Conservation (phyloP, 345 rosid genomes). For the Hibiscus trionum region DNA sequence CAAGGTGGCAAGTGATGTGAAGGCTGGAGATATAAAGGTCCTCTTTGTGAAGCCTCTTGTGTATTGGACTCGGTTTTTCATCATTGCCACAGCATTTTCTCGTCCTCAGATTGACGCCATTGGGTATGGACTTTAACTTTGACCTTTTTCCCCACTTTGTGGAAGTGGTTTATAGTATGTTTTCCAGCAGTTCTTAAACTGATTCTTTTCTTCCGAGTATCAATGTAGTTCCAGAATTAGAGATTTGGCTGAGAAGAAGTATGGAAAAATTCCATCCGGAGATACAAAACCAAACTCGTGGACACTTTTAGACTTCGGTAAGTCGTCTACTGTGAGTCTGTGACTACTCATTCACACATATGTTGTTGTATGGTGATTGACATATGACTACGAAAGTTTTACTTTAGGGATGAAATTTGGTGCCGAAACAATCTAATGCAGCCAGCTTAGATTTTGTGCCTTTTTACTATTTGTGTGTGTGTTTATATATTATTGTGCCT, state of each 20-base stretch:
- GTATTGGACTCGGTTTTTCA: conserved; percentile 92
- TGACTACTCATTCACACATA: background rate
- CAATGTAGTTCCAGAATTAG: conserved; percentile 64
- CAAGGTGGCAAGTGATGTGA: conserved; percentile 85
- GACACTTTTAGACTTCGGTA: conserved; percentile 90
- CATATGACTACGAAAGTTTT: background rate
- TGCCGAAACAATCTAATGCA: background rate
- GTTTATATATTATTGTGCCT: background rate
- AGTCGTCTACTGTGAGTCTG: conserved; percentile 14
- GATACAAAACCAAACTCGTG: conserved; percentile 91
- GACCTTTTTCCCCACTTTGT: conserved; percentile 2
- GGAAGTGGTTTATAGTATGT: background rate
- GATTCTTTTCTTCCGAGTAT: conserved; percentile 2
- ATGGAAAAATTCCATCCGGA: conserved; percentile 68
- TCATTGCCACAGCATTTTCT: conserved; percentile 92
- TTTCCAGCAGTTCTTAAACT: conserved; percentile 10
- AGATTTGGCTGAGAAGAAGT: conserved; percentile 80
- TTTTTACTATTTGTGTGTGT: no score
- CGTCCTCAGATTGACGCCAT: conserved; percentile 92
- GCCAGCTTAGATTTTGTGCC: background rate
- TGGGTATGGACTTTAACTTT: conserved; percentile 34
- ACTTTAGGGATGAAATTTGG: background rate
- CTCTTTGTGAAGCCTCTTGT: conserved; percentile 98
- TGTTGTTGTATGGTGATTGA: background rate
- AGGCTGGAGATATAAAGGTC: conserved; percentile 84